Conservation (phyloP, 2,329 filamentous ascomycete species). For the Talaromyces sp. region DNA sequence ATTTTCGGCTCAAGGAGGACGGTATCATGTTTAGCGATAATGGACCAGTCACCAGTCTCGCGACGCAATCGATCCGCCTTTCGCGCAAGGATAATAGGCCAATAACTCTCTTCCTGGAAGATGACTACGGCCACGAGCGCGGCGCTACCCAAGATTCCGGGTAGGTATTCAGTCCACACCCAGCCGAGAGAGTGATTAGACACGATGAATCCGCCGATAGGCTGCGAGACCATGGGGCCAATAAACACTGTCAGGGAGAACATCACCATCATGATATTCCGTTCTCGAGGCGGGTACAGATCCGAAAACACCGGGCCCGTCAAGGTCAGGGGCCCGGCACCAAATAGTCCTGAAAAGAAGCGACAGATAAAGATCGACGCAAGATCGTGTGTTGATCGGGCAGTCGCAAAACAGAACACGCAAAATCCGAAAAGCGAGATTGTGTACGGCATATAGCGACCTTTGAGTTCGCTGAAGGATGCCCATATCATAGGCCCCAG, state of each 20-base stretch:
- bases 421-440: slow-evolving; percentile 50
- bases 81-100: slow-evolving; percentile 37
- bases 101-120: slow-evolving; percentile 43
- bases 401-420: slow-evolving; percentile 59
- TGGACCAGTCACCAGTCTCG: slow-evolving; percentile 39
- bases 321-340: slow-evolving; percentile 59
- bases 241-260: slow-evolving; percentile 43
- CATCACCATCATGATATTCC: slow-evolving; percentile 54
- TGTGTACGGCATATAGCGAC: slow-evolving; percentile 52
- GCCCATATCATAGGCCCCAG: slow-evolving; percentile 56
- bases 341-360: slow-evolving; percentile 58
- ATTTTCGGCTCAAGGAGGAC: slow-evolving; percentile 26
- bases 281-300: slow-evolving; percentile 54
- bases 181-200: slow-evolving; percentile 35
- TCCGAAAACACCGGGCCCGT: slow-evolving; percentile 66
- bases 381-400: slow-evolving; percentile 43
- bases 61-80: slow-evolving; percentile 38
- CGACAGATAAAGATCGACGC: slow-evolving; percentile 56
- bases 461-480: slow-evolving; percentile 60
- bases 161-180: slow-evolving; percentile 50
- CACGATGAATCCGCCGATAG: slow-evolving; percentile 32
- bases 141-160: slow-evolving; percentile 38
- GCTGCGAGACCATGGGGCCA: slow-evolving; percentile 35
- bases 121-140: slow-evolving; percentile 32
- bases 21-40: slow-evolving; percentile 33